phyloP scores from a whole-genome alignment of 345 rosid genomes.

The Psidium guajava region DNA sequence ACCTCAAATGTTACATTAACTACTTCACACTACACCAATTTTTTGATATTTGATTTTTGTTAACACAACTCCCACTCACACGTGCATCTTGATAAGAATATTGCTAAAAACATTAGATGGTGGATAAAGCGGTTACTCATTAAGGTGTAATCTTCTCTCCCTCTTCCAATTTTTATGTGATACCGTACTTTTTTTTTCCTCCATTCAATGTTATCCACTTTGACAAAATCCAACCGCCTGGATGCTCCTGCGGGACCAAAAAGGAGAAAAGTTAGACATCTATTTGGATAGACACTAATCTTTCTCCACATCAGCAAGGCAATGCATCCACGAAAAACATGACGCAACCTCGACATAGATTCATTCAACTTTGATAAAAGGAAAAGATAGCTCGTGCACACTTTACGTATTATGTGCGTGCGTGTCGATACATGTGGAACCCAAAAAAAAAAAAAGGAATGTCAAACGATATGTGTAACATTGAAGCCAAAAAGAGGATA shows the following conservation, averaged over 20 bases:
- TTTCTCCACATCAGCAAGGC: constrained; percentile 22
- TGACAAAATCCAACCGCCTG: not conserved
- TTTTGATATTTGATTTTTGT: not conserved
- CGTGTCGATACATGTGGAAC: not conserved
- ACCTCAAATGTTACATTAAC: too few species aligned
- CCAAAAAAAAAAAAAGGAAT: not conserved
- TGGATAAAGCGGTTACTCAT: not conserved
- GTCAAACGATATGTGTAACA: not conserved
- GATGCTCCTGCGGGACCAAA: constrained; percentile 10
- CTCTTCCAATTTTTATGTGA: not conserved
- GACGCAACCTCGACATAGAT: not conserved
- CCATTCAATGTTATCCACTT: not conserved
- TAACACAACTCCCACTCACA: not conserved
- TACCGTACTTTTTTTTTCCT: not conserved
- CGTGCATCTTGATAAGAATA: not conserved
- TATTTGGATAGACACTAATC: constrained; percentile 33
- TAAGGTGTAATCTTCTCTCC: not conserved
- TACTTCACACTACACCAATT: not conserved
- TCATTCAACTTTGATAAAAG: not conserved
- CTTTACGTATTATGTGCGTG: not conserved
- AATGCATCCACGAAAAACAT: not conserved
- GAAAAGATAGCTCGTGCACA: not conserved
- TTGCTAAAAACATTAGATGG: not conserved
- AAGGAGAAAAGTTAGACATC: constrained; percentile 2
- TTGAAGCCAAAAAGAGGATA: not conserved